Evolutionary conservation across 129 eudicot genomes (phyloP).

Genomic region (Ambrosia artemisiifolia): DNA sequence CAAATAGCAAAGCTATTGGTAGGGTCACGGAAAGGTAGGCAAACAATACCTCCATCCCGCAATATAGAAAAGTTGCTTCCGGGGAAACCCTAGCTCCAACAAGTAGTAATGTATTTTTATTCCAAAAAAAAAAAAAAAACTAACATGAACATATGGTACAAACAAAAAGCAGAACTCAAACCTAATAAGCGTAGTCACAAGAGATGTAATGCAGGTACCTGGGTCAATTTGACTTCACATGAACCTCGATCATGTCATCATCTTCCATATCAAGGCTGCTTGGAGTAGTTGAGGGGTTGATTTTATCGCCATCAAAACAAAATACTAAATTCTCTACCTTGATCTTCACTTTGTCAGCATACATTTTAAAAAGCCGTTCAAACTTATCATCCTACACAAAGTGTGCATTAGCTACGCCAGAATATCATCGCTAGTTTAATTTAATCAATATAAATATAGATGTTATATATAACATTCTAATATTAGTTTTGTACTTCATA

Average conservation of each 20-base stretch:
- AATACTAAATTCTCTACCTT: slow-evolving; percentile 57
- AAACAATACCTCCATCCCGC: no score
- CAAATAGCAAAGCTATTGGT: no score
- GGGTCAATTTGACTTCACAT: slow-evolving; percentile 58
- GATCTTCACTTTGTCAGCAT: slow-evolving; percentile 57
- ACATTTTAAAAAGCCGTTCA: slow-evolving; percentile 69
- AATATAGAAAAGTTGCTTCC: no score
- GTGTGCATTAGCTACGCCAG: background rate
- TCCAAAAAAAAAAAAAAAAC: background rate
- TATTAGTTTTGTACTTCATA: background rate
- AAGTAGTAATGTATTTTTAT: background rate
- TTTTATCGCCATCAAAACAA: slow-evolving; percentile 84
- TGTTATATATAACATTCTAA: background rate
- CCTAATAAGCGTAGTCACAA: background rate
- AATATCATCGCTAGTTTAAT: slow-evolving; percentile 3
- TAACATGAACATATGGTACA: background rate
- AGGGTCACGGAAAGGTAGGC: no score
- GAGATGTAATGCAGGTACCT: slow-evolving; percentile 27
- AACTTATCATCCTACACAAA: slow-evolving; percentile 77
- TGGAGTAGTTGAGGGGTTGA: slow-evolving; percentile 71
- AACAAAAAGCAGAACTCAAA: slow-evolving; percentile 7
- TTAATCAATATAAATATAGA: background rate
- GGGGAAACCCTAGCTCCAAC: background rate
- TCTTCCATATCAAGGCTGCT: slow-evolving; percentile 89
- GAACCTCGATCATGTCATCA: slow-evolving; percentile 80